A percentile compares a stretch with the other conserved stretches of the same genome.
These are phyloP conservation scores for Dissoconium aciculare DNA, from an alignment of 2,329 filamentous ascomycete genomes.

Conservation along the genomic window DNA sequence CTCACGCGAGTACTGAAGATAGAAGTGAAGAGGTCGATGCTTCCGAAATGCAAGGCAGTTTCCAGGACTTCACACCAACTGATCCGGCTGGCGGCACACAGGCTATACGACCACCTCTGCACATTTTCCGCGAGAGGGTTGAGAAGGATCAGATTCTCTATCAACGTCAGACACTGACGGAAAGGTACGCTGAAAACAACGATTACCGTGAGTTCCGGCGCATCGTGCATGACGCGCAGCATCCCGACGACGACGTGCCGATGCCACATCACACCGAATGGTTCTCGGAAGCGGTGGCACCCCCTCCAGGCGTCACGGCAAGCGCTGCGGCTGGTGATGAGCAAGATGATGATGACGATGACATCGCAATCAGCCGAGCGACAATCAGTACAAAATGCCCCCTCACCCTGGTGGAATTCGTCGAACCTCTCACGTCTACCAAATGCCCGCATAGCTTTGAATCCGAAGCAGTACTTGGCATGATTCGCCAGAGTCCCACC, in stretches of 20 bases:
- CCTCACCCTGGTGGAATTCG: slow-evolving; percentile 48
- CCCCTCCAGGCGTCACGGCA: slow-evolving; percentile 28
- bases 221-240: slow-evolving; percentile 45
- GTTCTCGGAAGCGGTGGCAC: slow-evolving; percentile 41
- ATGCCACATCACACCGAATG: slow-evolving; percentile 45
- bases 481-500: slow-evolving; percentile 22
- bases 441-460: slow-evolving; percentile 63
- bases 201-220: slow-evolving; percentile 47
- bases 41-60: slow-evolving; percentile 26
- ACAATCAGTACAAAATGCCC: slow-evolving; percentile 55
- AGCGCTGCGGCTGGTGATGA: slow-evolving; percentile 18
- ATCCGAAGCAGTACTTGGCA: slow-evolving; percentile 46
- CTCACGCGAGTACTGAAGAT: slow-evolving; percentile 11
- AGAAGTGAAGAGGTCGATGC: slow-evolving; percentile 11
- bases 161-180: slow-evolving; percentile 23
- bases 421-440: slow-evolving; percentile 49
- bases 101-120: slow-evolving; percentile 22
- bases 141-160: slow-evolving; percentile 31
- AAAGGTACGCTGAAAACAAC: slow-evolving; percentile 44
- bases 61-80: slow-evolving; percentile 26
- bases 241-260: slow-evolving; percentile 37
- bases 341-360: slow-evolving; percentile 46
- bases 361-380: slow-evolving; percentile 51
- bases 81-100: slow-evolving; percentile 26
- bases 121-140: slow-evolving; percentile 26